Percentiles rank a stretch among this genome's conserved stretches.
These are phyloP conservation scores for Agrostemma githago DNA, from an alignment of 148 eudicot species.

Conservation along the genomic window DNA sequence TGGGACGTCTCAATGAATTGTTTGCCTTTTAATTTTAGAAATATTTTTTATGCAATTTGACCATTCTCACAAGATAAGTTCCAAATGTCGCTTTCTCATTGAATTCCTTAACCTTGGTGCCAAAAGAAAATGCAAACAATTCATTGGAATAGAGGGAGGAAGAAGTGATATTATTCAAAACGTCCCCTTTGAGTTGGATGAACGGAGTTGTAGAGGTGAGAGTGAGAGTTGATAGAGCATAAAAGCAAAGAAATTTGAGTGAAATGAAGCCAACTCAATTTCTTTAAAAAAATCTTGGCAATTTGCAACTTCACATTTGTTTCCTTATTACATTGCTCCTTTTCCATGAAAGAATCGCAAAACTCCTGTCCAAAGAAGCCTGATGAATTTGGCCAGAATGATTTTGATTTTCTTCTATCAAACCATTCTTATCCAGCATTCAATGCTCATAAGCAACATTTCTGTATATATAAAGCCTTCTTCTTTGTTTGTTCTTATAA, in stretches of 20 bases:
- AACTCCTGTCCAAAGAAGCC: neutral
- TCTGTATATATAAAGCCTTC: neutral
- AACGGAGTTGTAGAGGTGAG: too few relatives aligned
- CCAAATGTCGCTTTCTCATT: too few relatives aligned
- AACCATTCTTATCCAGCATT: neutral
- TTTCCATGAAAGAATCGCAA: neutral
- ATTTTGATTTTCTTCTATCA: neutral
- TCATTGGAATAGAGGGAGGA: too few relatives aligned
- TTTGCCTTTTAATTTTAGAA: too few relatives aligned
- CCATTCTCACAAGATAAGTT: too few relatives aligned
- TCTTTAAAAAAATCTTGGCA: neutral
- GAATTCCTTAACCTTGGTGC: too few relatives aligned
- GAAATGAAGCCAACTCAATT: neutral
- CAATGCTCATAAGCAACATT: neutral
- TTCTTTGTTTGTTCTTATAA: conserved; percentile 3
- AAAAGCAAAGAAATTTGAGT: neutral
- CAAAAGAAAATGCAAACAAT: too few relatives aligned
- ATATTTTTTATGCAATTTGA: too few relatives aligned
- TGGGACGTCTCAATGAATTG: too few relatives aligned
- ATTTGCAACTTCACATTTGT: neutral
- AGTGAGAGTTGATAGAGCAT: neutral
- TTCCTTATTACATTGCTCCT: conserved; percentile 1
- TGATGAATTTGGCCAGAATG: neutral
- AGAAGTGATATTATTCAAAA: too few relatives aligned
- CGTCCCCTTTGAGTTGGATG: too few relatives aligned